phyloP scores from a whole-genome alignment of 495 filamentous ascomycete genomes.

The Aspergillus affinis region DNA sequence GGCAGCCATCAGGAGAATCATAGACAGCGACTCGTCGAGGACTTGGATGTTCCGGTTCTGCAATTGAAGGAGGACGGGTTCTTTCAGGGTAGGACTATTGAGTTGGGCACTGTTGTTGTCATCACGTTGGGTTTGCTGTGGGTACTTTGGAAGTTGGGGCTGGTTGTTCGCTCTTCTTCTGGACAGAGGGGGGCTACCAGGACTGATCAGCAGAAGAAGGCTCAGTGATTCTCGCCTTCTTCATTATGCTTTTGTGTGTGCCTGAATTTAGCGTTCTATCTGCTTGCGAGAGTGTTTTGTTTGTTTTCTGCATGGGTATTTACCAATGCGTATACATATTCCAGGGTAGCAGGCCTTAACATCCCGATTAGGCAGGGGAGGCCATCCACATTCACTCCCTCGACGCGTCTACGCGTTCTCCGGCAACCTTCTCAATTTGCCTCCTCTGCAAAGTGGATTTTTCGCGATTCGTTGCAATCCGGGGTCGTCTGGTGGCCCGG shows the following conservation, averaged over 20 bases:
- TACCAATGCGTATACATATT: background rate
- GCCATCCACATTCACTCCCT: too few species aligned
- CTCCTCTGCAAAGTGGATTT: too few species aligned
- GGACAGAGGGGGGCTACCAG: slow-evolving; percentile 12
- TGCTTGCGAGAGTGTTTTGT: too few species aligned
- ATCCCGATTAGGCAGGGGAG: too few species aligned
- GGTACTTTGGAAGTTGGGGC: slow-evolving; percentile 65
- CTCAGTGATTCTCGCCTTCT: slow-evolving; percentile 25
- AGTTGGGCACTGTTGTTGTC: slow-evolving; percentile 66
- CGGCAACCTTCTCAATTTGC: too few species aligned
- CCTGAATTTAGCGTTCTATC: background rate
- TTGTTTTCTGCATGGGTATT: background rate
- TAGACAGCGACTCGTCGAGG: slow-evolving; percentile 51
- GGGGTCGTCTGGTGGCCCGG: too few species aligned
- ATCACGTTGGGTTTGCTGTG: slow-evolving; percentile 74
- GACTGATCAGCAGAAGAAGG: slow-evolving; percentile 35
- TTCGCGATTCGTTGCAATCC: too few species aligned
- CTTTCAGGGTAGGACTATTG: slow-evolving; percentile 57
- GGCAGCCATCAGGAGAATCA: slow-evolving; percentile 9
- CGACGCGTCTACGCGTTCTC: too few species aligned
- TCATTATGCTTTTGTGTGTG: background rate
- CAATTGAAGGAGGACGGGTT: slow-evolving; percentile 41
- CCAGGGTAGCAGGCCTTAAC: too few species aligned
- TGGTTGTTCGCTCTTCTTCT: slow-evolving; percentile 33
- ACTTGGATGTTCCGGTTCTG: slow-evolving; percentile 74